Conservation (phyloP, 164 flowering plant genomes). For the Paratinospora sagittata region DNA sequence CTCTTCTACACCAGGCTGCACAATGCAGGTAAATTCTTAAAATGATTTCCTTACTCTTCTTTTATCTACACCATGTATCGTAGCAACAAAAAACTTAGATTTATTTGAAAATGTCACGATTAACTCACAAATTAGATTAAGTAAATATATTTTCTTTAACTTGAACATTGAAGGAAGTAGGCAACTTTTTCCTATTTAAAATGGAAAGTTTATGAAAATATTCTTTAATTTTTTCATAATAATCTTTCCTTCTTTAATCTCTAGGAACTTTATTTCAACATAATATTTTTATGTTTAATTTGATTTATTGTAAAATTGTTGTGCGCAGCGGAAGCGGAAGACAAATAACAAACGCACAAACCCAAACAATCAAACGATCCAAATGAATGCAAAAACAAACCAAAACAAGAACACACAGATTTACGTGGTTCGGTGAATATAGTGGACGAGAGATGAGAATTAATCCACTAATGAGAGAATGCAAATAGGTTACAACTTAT, state of each 20-base stretch:
- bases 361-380: too few relatives aligned
- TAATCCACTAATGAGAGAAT: too few relatives aligned
- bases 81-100: too few relatives aligned
- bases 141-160: neutral
- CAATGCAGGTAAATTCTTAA: neutral
- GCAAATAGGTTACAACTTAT: too few relatives aligned
- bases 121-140: neutral
- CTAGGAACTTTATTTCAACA: neutral
- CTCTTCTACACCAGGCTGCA: conserved; percentile 6
- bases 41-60: neutral
- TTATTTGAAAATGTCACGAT: neutral
- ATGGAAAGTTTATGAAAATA: too few relatives aligned
- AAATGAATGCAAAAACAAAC: too few relatives aligned
- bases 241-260: neutral
- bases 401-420: too few relatives aligned
- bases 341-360: too few relatives aligned
- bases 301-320: neutral
- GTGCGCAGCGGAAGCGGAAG: too few relatives aligned
- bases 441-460: too few relatives aligned
- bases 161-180: neutral
- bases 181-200: neutral
- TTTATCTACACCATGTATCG: neutral
- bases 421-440: too few relatives aligned
- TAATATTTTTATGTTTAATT: neutral
- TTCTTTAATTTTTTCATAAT: neutral